Evolutionary conservation across 2,329 filamentous ascomycete species (phyloP).

Genomic region (Xylaria polymorpha): DNA sequence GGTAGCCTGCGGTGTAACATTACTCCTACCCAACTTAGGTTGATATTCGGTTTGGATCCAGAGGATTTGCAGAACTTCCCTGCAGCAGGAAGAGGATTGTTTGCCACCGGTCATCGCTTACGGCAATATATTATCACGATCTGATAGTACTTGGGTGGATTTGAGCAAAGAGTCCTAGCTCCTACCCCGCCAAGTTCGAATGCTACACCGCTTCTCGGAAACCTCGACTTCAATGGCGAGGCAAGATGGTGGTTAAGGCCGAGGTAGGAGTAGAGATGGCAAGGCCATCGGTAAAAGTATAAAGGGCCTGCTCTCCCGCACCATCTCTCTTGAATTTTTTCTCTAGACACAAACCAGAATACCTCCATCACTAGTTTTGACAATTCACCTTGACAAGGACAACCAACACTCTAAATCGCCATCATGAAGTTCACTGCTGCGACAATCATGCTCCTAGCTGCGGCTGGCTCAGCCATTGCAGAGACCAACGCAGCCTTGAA

Average conservation of each 20-base stretch:
- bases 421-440: background rate
- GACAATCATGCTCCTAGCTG: background rate
- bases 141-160: background rate
- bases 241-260: background rate
- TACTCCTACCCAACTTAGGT: too few relatives aligned
- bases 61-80: background rate
- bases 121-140: background rate
- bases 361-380: slow-evolving; percentile 1
- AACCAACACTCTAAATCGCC: background rate
- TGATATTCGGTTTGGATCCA: background rate
- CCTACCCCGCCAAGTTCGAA: background rate
- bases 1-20: too few relatives aligned
- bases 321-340: background rate
- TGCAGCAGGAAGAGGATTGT: background rate
- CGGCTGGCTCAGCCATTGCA: background rate
- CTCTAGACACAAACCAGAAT: background rate
- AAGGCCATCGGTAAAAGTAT: background rate
- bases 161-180: background rate
- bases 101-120: background rate
- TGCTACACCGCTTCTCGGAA: background rate
- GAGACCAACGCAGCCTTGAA: background rate
- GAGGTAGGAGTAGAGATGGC: background rate
- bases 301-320: background rate
- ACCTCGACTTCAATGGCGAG: background rate
- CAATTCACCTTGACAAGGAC: background rate